Conservation (phyloP, 2,329 filamentous ascomycete species). For the Botrytis squamosa region DNA sequence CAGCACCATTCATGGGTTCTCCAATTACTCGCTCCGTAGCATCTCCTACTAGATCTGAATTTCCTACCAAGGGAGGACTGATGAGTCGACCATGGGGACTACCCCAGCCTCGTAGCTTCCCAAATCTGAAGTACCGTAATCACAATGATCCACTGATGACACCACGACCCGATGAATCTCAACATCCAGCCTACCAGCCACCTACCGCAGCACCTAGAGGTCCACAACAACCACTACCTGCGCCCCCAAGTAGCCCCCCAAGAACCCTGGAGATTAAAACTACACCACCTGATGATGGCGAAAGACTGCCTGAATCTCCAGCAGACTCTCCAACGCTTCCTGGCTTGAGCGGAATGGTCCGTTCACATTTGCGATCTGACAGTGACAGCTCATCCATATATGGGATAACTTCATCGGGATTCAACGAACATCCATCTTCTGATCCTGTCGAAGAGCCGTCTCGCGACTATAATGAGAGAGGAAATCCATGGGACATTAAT, state of each 20-base stretch:
- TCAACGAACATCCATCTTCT: slow-evolving; percentile 43
- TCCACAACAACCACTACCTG: slow-evolving; percentile 11
- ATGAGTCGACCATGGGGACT: slow-evolving; percentile 19
- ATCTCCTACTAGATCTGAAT: slow-evolving; percentile 23
- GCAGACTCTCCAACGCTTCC: slow-evolving; percentile 74
- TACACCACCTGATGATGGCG: slow-evolving; percentile 12
- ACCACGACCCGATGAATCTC: slow-evolving; percentile 36
- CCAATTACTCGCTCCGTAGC: slow-evolving; percentile 27
- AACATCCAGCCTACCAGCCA: slow-evolving; percentile 34
- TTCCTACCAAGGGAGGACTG: slow-evolving; percentile 18
- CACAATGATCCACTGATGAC: slow-evolving; percentile 31
- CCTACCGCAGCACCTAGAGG: not conserved
- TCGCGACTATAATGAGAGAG: slow-evolving; percentile 40
- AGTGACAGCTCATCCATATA: slow-evolving; percentile 83
- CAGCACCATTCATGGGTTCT: slow-evolving; percentile 35
- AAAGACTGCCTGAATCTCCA: slow-evolving; percentile 22
- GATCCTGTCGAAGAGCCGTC: slow-evolving; percentile 38
- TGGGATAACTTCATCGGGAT: slow-evolving; percentile 48
- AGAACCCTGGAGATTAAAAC: slow-evolving; percentile 15
- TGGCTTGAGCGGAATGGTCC: slow-evolving; percentile 78
- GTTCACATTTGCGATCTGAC: slow-evolving; percentile 77
- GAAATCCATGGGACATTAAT: slow-evolving; percentile 48
- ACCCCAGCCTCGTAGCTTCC: slow-evolving; percentile 28
- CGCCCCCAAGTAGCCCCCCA: slow-evolving; percentile 1
- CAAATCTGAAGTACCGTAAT: slow-evolving; percentile 31